These are phyloP conservation scores for Umbilicus rupestris DNA, from an alignment of 164 flowering plant species.

Conservation along the genomic window DNA sequence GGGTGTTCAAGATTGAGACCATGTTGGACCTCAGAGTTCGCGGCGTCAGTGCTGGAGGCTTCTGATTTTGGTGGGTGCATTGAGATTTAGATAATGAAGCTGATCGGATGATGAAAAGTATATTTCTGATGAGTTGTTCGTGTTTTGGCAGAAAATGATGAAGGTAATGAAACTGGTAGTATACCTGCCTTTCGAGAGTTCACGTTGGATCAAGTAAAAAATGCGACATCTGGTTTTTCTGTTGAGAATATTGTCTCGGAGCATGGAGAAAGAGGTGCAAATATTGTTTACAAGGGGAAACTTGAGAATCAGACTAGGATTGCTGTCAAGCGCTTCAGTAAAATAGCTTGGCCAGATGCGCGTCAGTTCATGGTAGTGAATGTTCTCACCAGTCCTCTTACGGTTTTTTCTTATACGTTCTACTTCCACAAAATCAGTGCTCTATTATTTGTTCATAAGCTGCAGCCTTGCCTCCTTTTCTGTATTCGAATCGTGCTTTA, in stretches of 20 bases:
- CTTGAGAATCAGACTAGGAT: constrained; percentile 43
- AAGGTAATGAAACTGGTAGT: constrained; percentile 18
- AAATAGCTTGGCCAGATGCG: constrained; percentile 50
- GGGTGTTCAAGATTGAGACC: constrained; percentile 27
- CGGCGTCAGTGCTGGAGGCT: constrained; percentile 28
- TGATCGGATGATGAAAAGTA: neutral
- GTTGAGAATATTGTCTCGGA: constrained; percentile 55
- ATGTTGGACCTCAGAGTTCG: constrained; percentile 31
- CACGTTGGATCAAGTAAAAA: constrained; percentile 39
- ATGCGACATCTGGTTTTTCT: constrained; percentile 52
- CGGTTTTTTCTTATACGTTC: neutral
- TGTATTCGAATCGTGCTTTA: neutral
- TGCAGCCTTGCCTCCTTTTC: neutral
- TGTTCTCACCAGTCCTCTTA: neutral
- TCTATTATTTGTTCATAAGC: neutral
- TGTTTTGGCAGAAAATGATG: constrained; percentile 25
- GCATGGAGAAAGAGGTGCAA: constrained; percentile 55
- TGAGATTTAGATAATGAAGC: neutral
- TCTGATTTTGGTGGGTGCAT: constrained; percentile 28
- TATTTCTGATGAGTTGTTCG: neutral
- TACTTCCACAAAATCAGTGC: neutral
- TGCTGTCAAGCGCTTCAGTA: constrained; percentile 47
- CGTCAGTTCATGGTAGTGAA: constrained; percentile 35
- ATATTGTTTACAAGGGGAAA: constrained; percentile 53
- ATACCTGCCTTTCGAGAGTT: constrained; percentile 33